Percentiles rank a stretch among this genome's conserved stretches.
Evolutionary conservation across 805 yeast genomes (phyloP).

Genomic region (Maudiozyma saulgeensis): DNA sequence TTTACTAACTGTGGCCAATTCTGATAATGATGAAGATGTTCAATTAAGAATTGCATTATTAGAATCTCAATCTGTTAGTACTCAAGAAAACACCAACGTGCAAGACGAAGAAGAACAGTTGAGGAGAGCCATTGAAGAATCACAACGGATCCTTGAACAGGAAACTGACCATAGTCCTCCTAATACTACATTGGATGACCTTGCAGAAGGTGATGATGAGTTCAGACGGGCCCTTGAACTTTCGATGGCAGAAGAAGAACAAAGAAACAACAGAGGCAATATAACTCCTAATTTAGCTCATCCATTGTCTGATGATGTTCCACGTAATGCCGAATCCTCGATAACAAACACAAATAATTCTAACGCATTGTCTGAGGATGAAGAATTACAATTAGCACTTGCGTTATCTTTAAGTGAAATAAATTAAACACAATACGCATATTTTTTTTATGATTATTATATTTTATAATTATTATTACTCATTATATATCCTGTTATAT

Average conservation of each 20-base stretch:
- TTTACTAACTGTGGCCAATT: not conserved
- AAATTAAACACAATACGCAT: constrained; percentile 3
- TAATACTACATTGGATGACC: not conserved
- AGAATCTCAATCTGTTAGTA: constrained; percentile 20
- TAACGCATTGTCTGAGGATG: constrained; percentile 11
- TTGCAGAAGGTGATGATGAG: constrained; percentile 16
- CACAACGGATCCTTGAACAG: constrained; percentile 5
- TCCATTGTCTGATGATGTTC: not conserved
- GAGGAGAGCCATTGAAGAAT: constrained; percentile 16
- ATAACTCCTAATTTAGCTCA: not conserved
- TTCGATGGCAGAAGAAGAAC: constrained; percentile 8
- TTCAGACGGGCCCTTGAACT: constrained; percentile 14
- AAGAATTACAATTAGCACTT: constrained; percentile 26
- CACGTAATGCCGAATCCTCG: not conserved
- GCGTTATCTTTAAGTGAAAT: constrained; percentile 28
- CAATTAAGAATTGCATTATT: constrained; percentile 27
- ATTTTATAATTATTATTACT: not conserved
- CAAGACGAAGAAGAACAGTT: constrained; percentile 11
- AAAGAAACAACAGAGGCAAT: not conserved
- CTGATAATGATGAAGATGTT: constrained; percentile 23
- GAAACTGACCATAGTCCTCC: not conserved
- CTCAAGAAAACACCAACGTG: constrained; percentile 1
- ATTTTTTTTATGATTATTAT: not conserved
- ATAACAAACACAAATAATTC: not conserved
- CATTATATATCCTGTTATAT: not conserved